Evolutionary conservation across 2,329 filamentous ascomycete species (phyloP), one percentile per base, ranked within the genome.

Genomic region (Periconia macrospinosa): DNA sequence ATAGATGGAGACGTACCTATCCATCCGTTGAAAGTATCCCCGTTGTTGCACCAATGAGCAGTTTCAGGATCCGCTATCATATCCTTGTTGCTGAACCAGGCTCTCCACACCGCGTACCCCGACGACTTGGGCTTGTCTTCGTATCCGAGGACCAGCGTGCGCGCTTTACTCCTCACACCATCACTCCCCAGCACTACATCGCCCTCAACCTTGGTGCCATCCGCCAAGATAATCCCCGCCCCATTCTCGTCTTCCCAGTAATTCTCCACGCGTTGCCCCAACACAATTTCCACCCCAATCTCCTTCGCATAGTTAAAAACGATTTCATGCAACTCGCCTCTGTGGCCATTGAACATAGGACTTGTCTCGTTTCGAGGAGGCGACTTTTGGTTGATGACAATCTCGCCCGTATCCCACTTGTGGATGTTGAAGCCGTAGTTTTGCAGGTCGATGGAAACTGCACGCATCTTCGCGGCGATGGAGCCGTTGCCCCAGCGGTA

Each of bases 351-450:
- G 62, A 86, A 82, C 10, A 81, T 78, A 0, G 83, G 83, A 13
- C 79, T 77, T 15, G 80, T 78, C 1, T 74, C 73, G 30, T 78
- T 68, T 33, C 70, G 70, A 1, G 73, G 63, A 2, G 81, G 79
- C 0, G 76, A 77, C 48, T 65, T 66, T 53, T 87, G 84, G 53
- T 84, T 83, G 51, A 82, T 79, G 19, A 86, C 78, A 11, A 86
- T 78, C 66, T 86, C 84, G 33, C 83, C 83, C 30, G 84, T 83
- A 44, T 71, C 67, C 55, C 77, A 86, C 59, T 85, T 86, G 69
- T 85, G 83, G 51, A 86, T 85, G 45, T 81, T 81, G 71, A 86
- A 86, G 41, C 84, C 83, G 54, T 86, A 81, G 0, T 71, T 62
- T 7, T 72, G 66, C 45, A 84, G 66, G 57, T 84, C 77, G 56